Evolutionary conservation across 2,329 filamentous ascomycete species (phyloP).

Genomic region (Trichocomaceae sp.): DNA sequence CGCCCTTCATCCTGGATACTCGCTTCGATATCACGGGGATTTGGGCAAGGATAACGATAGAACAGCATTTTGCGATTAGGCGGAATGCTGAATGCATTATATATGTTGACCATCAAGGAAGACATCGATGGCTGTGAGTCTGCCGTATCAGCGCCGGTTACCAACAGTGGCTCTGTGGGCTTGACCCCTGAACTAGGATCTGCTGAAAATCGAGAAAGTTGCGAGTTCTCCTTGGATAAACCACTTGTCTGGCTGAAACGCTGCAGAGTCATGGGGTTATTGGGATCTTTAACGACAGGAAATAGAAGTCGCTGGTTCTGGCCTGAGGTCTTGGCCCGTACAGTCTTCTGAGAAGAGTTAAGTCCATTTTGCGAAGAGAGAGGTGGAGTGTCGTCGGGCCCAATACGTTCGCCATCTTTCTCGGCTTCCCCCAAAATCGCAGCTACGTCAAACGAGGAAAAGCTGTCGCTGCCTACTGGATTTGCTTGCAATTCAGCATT

Average conservation of each 20-base stretch:
- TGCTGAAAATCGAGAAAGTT: slow-evolving; percentile 15
- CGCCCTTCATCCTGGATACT: slow-evolving; percentile 53
- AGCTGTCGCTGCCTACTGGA: background rate
- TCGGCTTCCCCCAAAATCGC: slow-evolving; percentile 7
- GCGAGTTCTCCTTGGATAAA: slow-evolving; percentile 44
- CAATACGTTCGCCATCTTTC: background rate
- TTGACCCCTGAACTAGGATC: background rate
- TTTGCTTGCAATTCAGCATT: background rate
- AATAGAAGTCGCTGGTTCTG: slow-evolving; percentile 53
- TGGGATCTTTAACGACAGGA: slow-evolving; percentile 69
- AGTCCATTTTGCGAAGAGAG: slow-evolving; percentile 17
- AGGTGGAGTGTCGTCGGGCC: background rate
- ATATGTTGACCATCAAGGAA: slow-evolving; percentile 19
- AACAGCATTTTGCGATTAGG: slow-evolving; percentile 18
- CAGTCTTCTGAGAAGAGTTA: slow-evolving; percentile 24
- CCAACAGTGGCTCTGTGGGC: slow-evolving; percentile 17
- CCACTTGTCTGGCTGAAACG: slow-evolving; percentile 60
- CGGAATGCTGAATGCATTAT: slow-evolving; percentile 26
- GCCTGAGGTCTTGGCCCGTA: slow-evolving; percentile 23
- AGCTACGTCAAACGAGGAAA: slow-evolving; percentile 11
- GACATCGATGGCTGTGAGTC: slow-evolving; percentile 15
- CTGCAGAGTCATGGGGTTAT: slow-evolving; percentile 56
- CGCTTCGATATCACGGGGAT: slow-evolving; percentile 42
- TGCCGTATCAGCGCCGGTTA: background rate
- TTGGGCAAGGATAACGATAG: slow-evolving; percentile 24